Base-by-base conservation (phyloP, 148 eudicot species). In the Cornus kousa region DNA sequence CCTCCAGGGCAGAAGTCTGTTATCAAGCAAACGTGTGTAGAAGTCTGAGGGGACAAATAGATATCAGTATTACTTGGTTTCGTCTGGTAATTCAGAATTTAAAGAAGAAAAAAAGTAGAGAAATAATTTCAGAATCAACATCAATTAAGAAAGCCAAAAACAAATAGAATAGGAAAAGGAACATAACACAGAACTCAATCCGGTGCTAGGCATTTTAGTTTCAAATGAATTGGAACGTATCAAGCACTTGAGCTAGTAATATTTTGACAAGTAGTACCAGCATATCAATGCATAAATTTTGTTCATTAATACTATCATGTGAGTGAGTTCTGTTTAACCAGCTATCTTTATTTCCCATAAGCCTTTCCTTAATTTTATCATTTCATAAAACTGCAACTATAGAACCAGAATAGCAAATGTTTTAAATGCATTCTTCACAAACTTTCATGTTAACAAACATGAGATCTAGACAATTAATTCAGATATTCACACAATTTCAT, bases 1-100 rank as follows among this genome's bases (percentile, higher is more conserved):
- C 99, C 99, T 70, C 99, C 99, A 81, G 98, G 87, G 80, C 90
- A 96, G 81, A 93, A 93, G 93, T 96, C 99, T 7, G 99, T 96
- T 80, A 96, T 93, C 88, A 96, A 85, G 87, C 98, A 93, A 85
- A 96, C 94, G 9, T 96, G 99, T 65, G 97, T 92, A 24, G 95
- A 80, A 67, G 99, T 96, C 99, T 96, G 93, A 79, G 81, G 37
- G 78, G 35, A 84, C 6, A 83, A 68, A 77, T 55, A 70, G 19
- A 66, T 17, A 59, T 86, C 76, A 87, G 83, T 68, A 77, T 32
- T 32, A 74, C 66, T 20, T 20, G 48, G 57, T 71, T 10, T 68
- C 72, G 28, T 71, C 35, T 14, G 50, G 23, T 69, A 46, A 50
- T 68, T 68, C 48, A 17, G 39, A 23, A 75, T 13, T 37, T 60